Evolutionary conservation across 116 monocot genomes (phyloP).

Genomic region (Thalassia testudinum): DNA sequence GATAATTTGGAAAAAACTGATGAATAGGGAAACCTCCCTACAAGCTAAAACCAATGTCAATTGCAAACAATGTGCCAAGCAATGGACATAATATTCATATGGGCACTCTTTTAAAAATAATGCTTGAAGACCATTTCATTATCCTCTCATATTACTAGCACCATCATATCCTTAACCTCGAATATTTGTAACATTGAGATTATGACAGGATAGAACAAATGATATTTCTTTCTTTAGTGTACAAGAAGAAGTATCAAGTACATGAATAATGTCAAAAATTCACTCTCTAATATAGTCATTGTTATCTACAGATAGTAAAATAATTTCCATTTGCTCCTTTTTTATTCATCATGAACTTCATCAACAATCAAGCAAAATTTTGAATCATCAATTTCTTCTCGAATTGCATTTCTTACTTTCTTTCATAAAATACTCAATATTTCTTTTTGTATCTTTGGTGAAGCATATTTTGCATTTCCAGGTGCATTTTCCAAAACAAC

Average conservation of each 20-base stretch:
- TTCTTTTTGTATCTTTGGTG: slow-evolving; percentile 3
- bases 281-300: slow-evolving; percentile 1
- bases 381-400: slow-evolving; percentile 1
- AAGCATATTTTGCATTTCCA: slow-evolving; percentile 8
- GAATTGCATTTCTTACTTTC: not conserved
- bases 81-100: slow-evolving; percentile 11
- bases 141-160: slow-evolving; percentile 6
- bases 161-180: slow-evolving; percentile 8
- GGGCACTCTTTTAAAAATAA: not conserved
- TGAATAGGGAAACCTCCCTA: slow-evolving; percentile 2
- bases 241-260: not conserved
- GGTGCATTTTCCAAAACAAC: slow-evolving; percentile 11
- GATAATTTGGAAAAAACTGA: slow-evolving; percentile 6
- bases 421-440: not conserved
- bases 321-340: slow-evolving; percentile 5
- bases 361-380: slow-evolving; percentile 1
- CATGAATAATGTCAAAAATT: not conserved
- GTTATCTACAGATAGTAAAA: slow-evolving; percentile 6
- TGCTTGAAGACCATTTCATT: slow-evolving; percentile 1
- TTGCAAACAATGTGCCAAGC: slow-evolving; percentile 3
- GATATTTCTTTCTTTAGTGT: slow-evolving; percentile 7
- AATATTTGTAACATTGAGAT: slow-evolving; percentile 7
- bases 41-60: slow-evolving; percentile 3
- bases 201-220: not conserved
- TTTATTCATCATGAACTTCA: slow-evolving; percentile 9